Percentiles rank a stretch among this genome's conserved stretches.
These are phyloP conservation scores for Neofusicoccum sp. DNA, from an alignment of 2,329 filamentous ascomycete species.

Conservation along the genomic window DNA sequence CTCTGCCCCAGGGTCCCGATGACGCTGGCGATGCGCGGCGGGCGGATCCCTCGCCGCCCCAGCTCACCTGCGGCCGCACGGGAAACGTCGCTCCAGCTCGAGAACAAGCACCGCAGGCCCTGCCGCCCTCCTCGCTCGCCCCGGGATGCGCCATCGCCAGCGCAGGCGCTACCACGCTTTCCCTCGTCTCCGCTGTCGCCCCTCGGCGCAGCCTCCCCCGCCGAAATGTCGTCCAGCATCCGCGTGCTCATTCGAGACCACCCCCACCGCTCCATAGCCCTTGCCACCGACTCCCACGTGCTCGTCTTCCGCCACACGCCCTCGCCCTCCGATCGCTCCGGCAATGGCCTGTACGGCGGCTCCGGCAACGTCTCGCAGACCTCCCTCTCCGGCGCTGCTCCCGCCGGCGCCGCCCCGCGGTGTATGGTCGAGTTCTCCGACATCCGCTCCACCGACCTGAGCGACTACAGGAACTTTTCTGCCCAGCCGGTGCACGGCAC, in stretches of 20 bases:
- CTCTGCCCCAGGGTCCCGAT: no score
- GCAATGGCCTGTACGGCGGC: conserved; percentile 26
- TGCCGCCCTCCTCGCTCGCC: neutral
- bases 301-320: conserved; percentile 80
- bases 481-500: conserved; percentile 78
- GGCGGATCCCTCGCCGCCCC: neutral
- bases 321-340: conserved; percentile 54
- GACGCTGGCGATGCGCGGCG: no score
- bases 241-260: conserved; percentile 77
- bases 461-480: conserved; percentile 70
- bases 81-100: neutral
- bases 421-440: conserved; percentile 88
- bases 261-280: conserved; percentile 81
- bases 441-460: conserved; percentile 63
- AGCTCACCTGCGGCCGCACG: neutral
- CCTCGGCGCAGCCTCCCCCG: neutral
- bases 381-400: conserved; percentile 44
- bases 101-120: neutral
- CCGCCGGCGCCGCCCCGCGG: conserved; percentile 47
- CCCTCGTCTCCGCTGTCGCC: neutral
- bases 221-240: conserved; percentile 47
- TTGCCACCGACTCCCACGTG: conserved; percentile 75
- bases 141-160: neutral
- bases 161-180: neutral
- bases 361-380: conserved; percentile 59